These are phyloP conservation scores for Penicillium roqueforti DNA, from an alignment of 495 filamentous ascomycete species.

Conservation along the genomic window DNA sequence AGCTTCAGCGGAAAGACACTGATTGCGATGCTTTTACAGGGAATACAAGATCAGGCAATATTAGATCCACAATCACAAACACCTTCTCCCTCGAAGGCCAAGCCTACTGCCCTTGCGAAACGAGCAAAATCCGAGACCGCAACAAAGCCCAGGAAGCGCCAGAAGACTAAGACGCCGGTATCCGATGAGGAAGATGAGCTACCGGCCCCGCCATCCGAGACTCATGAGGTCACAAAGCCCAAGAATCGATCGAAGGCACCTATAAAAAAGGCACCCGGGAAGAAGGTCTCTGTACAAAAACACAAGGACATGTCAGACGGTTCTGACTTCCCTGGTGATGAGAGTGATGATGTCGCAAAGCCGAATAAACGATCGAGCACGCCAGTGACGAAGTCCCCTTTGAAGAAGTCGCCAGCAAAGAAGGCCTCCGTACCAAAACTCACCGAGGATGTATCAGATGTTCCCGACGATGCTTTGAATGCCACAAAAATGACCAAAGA, in stretches of 20 bases:
- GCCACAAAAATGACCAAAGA: slow-evolving; percentile 25
- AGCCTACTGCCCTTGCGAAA: slow-evolving; percentile 25
- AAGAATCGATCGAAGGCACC: slow-evolving; percentile 19
- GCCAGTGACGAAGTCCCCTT: slow-evolving; percentile 1
- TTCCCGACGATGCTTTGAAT: slow-evolving; percentile 13
- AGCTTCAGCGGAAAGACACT: neutral
- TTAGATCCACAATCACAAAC: slow-evolving; percentile 10
- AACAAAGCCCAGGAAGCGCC: slow-evolving; percentile 33
- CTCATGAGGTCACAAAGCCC: slow-evolving; percentile 24
- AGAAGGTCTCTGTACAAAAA: slow-evolving; percentile 29
- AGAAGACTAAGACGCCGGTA: slow-evolving; percentile 30
- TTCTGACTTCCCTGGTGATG: slow-evolving; percentile 14
- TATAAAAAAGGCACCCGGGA: slow-evolving; percentile 23
- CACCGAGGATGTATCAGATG: slow-evolving; percentile 25
- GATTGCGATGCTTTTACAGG: slow-evolving; percentile 15
- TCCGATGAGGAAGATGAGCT: slow-evolving; percentile 25
- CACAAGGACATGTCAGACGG: slow-evolving; percentile 25
- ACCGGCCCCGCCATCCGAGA: slow-evolving; percentile 12
- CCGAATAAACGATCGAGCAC: slow-evolving; percentile 20
- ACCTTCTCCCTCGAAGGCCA: slow-evolving; percentile 20
- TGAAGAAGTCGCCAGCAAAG: slow-evolving; percentile 26
- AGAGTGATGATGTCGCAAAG: slow-evolving; percentile 26
- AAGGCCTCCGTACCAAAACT: slow-evolving; percentile 27
- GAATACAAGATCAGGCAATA: slow-evolving; percentile 29
- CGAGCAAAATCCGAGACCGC: slow-evolving; percentile 20